A percentile compares a stretch with the other conserved stretches of the same genome.
phyloP scores from a whole-genome alignment of 306 rosid genomes.

The Luffa aegyptiaca region DNA sequence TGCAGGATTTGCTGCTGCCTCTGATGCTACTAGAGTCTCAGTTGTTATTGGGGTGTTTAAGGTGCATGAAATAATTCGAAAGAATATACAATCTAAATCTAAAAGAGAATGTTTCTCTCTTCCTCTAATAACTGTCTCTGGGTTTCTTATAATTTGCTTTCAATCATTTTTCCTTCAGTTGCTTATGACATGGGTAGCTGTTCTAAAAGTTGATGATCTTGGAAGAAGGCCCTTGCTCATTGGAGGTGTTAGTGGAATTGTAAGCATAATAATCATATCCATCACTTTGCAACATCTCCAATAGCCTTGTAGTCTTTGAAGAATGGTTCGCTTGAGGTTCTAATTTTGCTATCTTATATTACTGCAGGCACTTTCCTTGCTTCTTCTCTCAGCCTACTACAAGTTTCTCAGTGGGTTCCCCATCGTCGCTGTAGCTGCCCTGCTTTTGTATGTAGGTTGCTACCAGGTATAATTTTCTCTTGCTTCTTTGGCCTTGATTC shows the following conservation, averaged over 20 bases:
- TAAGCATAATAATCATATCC: conserved; percentile 26
- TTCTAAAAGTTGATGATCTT: conserved; percentile 85
- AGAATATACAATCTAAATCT: neutral
- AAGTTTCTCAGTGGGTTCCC: conserved; percentile 84
- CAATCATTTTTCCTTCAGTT: conserved; percentile 40
- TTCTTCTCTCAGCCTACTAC: conserved; percentile 79
- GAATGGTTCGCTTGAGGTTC: conserved; percentile 5
- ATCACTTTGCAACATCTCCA: neutral
- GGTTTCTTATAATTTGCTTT: conserved; percentile 9
- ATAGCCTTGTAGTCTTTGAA: neutral
- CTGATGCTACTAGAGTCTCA: conserved; percentile 91
- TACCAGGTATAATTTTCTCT: conserved; percentile 58
- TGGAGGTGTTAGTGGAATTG: conserved; percentile 89
- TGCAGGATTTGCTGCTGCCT: conserved; percentile 93
- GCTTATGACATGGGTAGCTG: conserved; percentile 79
- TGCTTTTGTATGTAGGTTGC: conserved; percentile 94
- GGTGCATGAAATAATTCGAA: conserved; percentile 31
- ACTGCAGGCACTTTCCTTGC: conserved; percentile 55
- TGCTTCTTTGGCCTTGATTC: neutral
- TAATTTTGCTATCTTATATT: conserved; percentile 19
- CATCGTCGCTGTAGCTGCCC: conserved; percentile 70
- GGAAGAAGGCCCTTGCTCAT: conserved; percentile 91
- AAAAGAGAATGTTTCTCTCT: neutral
- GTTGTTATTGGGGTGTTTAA: conserved; percentile 87
- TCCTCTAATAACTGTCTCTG: conserved; percentile 7